Evolutionary conservation across 1,284 basidiomycete species (phyloP).

Genomic region (Cryptococcus sp.): DNA sequence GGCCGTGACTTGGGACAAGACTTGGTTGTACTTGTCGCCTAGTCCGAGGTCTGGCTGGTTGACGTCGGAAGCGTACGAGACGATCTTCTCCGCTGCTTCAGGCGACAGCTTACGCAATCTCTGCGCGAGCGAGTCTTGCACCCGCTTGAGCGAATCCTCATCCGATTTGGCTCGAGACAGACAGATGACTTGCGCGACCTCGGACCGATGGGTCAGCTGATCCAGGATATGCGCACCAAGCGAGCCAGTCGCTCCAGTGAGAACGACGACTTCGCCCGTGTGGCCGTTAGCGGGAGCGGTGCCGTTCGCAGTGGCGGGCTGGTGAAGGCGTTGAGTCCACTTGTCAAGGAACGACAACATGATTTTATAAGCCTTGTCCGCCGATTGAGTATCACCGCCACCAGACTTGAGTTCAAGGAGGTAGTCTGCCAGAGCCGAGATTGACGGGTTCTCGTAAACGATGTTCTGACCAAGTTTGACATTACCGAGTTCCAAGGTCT

Average conservation of each 20-base stretch:
- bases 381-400: conserved; percentile 18
- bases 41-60: conserved; percentile 56
- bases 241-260: conserved; percentile 66
- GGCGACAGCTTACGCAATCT: conserved; percentile 32
- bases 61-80: conserved; percentile 57
- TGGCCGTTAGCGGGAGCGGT: conserved; percentile 12
- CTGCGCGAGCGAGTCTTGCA: conserved; percentile 38
- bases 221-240: conserved; percentile 64
- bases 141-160: conserved; percentile 35
- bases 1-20: conserved; percentile 53
- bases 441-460: conserved; percentile 51
- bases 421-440: conserved; percentile 35
- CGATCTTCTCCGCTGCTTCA: conserved; percentile 43
- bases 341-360: conserved; percentile 57
- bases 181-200: conserved; percentile 58
- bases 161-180: conserved; percentile 54
- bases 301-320: neutral
- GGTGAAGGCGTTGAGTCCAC: conserved; percentile 43
- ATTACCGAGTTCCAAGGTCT: conserved; percentile 54
- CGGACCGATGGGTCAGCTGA: conserved; percentile 53
- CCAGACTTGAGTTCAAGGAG: conserved; percentile 45
- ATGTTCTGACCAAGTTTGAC: conserved; percentile 55
- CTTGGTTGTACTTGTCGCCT: conserved; percentile 48
- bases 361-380: conserved; percentile 42
- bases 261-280: conserved; percentile 36